A percentile compares a stretch with the other conserved stretches of the same genome.
Evolutionary conservation across 2,329 filamentous ascomycete genomes (phyloP).

Genomic region (Didymella lethalis): DNA sequence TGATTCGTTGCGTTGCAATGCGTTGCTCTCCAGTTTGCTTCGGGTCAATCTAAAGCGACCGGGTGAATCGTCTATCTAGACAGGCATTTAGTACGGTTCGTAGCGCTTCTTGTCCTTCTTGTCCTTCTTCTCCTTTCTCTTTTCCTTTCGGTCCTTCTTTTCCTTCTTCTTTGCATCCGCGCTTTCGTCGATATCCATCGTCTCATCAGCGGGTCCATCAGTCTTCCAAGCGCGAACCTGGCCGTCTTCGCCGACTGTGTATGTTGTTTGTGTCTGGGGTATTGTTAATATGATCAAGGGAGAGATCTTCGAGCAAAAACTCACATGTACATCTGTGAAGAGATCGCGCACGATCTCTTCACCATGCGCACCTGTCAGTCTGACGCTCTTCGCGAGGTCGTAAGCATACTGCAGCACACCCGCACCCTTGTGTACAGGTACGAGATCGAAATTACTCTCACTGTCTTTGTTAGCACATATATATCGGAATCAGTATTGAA

Average conservation of each 20-base stretch:
- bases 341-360: constrained; percentile 59
- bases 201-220: constrained; percentile 21
- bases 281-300: constrained; percentile 3
- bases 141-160: constrained; percentile 43
- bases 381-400: constrained; percentile 33
- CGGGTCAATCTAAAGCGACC: background rate
- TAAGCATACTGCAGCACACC: constrained; percentile 42
- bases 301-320: constrained; percentile 12
- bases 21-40: background rate
- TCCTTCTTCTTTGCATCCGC: constrained; percentile 29
- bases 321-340: constrained; percentile 50
- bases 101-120: constrained; percentile 49
- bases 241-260: constrained; percentile 61
- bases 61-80: background rate
- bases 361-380: constrained; percentile 55
- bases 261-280: constrained; percentile 45
- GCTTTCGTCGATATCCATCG: constrained; percentile 41
- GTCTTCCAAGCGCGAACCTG: constrained; percentile 55
- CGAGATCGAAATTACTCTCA: constrained; percentile 39
- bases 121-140: constrained; percentile 46
- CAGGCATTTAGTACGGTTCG: constrained; percentile 47
- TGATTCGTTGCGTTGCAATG: background rate
- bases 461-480: constrained; percentile 26
- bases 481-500: no score
- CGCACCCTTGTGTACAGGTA: constrained; percentile 38